Evolutionary conservation across 2,329 filamentous ascomycete species (phyloP), one percentile per base, ranked within the genome.

Genomic region (Ceratocystis alfenasii): DNA sequence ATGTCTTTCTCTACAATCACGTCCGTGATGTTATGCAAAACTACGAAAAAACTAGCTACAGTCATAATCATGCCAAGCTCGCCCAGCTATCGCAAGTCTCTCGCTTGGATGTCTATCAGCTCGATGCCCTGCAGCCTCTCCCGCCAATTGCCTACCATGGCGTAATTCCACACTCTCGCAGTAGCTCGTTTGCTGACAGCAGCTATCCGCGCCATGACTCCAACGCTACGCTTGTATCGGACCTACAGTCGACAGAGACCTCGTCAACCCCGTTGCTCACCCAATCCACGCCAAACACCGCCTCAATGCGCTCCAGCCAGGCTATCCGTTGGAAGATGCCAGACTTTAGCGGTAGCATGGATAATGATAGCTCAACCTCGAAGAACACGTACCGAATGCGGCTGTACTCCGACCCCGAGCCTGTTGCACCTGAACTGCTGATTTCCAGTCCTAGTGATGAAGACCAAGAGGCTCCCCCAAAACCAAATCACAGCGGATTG

Each of bases 1-100:
- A 90, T 62, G 76, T 82, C 28, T 82, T 81, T 5, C 85, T 91
- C n/a, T 91, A 91, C 72, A 71, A 83, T 10, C 87, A 89, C 69
- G 84, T 91, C 6, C 75, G 77, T 22, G 66, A 46, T 5, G 66
- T 67, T 22, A 61, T 67, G 53, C 57, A 25, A n/a, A 48, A 45
- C 48, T 67, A 67, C 48, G 66, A 65, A 46, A 64, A 65, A n/a
- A 65, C 66, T 17, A 63, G 30, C 60, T 62, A 28, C 41, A 44
- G 60, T 8, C 66, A 67, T 20, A 20, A 65, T 20, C 63, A 62
- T 10, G 59, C 45, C 20, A 67, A 67, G n/a, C 33, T 45, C 15
- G 61, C 48, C 25, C 46, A 59, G 20, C 61, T 64, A n/a, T 60
- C 61, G 20, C 50, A 66, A 20, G 61, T 64, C 46, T 64, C 65